Evolutionary conservation across 2,329 filamentous ascomycete species (phyloP).

Genomic region (Xylaria sp.): DNA sequence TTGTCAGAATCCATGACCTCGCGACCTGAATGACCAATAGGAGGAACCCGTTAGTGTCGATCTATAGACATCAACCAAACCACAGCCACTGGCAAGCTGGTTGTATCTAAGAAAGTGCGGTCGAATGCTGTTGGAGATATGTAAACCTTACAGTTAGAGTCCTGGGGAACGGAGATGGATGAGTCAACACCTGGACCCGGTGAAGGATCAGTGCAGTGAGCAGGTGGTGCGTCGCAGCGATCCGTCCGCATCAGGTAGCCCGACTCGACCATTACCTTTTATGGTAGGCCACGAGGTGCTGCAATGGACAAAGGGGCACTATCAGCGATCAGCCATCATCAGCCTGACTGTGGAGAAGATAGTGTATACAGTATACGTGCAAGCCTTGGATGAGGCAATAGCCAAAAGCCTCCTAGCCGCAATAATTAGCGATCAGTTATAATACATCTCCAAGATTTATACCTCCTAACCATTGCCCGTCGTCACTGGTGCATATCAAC

Average conservation of each 20-base stretch:
- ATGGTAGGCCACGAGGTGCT: constrained; percentile 36
- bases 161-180: neutral
- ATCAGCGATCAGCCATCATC: constrained; percentile 33
- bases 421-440: neutral
- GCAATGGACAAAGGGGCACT: constrained; percentile 31
- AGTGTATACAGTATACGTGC: constrained; percentile 2
- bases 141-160: neutral
- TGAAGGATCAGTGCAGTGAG: constrained; percentile 6
- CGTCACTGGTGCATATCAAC: neutral
- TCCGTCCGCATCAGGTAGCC: constrained; percentile 29
- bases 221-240: constrained; percentile 15
- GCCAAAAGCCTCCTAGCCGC: neutral
- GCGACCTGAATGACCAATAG: neutral
- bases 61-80: neutral
- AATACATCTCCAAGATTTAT: neutral
- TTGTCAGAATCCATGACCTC: neutral
- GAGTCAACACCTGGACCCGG: neutral
- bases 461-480: neutral
- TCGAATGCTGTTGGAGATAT: neutral
- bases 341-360: constrained; percentile 25
- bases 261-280: constrained; percentile 34
- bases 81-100: neutral
- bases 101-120: neutral
- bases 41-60: neutral
- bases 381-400: constrained; percentile 5